Base-by-base conservation (phyloP, 164 flowering plant species). In the Amborella trichopoda region DNA sequence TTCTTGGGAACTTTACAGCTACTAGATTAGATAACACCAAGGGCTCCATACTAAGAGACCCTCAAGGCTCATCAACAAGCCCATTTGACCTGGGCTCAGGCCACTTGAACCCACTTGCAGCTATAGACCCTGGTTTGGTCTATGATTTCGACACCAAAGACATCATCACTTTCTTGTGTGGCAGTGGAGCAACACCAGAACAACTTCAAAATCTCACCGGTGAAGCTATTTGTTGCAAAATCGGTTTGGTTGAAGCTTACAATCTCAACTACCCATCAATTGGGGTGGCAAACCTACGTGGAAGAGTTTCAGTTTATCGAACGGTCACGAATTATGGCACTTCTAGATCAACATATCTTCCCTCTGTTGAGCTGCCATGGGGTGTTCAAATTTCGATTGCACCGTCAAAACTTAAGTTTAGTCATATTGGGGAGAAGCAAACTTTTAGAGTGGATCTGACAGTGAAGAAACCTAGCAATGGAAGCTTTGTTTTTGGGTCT, bases 221-320 rank as follows among this genome's bases (percentile, higher is more conserved):
- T 20, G 24, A 66, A 23, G 39, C 17, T 19, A 43, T 56, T 28
- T 24, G 52, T 3, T 77, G 83, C 60, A 62, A 44, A 39, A 64
- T 50, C 37, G 47, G 57, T 0, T 26, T 44, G 3, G 46, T 44
- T 9, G 56, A 71, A 0, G 42, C 79, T 6, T 69, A 72, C 58
- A 55, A 75, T 40, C 64, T 77, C 24, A 77, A 80, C 52, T 80
- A 77, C 45, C 83, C 83, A 23, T 75, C 88, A 21, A 71, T 80
- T 48, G 73, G 72, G 16, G 68, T 77, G 19, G 44, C 71, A 28
- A 69, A 54, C 23, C 49, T 80, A 77, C 61, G 40, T 4, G 72
- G 80, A 56, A 70, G 49, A 37, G 3, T 71, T 25, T 68, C 81
- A 0, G 74, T 73, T 24, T 32, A 48, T 19, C 52, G 78, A 42